Conservation (phyloP, 2,329 filamentous ascomycete genomes). For the Claviceps pazoutovae region DNA sequence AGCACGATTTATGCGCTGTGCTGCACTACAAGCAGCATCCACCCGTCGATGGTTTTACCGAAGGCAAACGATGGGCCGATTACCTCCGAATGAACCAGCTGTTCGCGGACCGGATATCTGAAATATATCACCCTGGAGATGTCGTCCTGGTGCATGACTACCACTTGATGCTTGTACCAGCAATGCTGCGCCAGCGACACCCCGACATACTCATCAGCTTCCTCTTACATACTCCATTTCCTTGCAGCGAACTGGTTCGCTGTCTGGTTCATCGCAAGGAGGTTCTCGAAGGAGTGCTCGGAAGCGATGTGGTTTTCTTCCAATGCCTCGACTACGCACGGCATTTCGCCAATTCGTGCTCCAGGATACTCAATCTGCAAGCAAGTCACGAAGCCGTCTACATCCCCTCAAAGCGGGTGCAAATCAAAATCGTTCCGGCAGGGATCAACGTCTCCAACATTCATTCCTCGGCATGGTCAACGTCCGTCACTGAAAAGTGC, state of each 20-base stretch:
- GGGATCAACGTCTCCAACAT: slow-evolving; percentile 75
- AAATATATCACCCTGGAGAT: slow-evolving; percentile 81
- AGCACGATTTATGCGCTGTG: slow-evolving; percentile 80
- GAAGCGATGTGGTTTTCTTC: slow-evolving; percentile 83
- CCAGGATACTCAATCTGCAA: slow-evolving; percentile 70
- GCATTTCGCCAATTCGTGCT: slow-evolving; percentile 88
- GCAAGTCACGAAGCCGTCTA: slow-evolving; percentile 73
- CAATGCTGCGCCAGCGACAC: slow-evolving; percentile 68
- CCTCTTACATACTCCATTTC: slow-evolving; percentile 86
- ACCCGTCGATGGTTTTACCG: slow-evolving; percentile 66
- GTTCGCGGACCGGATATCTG: slow-evolving; percentile 76
- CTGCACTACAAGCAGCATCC: slow-evolving; percentile 93
- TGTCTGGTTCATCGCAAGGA: slow-evolving; percentile 80
- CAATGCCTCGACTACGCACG: slow-evolving; percentile 89
- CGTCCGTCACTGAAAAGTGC: slow-evolving; percentile 57
- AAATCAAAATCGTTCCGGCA: slow-evolving; percentile 1
- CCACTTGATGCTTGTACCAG: slow-evolving; percentile 77
- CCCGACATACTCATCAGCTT: slow-evolving; percentile 87
- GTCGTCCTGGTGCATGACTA: slow-evolving; percentile 89
- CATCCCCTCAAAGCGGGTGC: slow-evolving; percentile 43
- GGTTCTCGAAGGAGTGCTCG: slow-evolving; percentile 73
- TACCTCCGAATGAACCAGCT: slow-evolving; percentile 84
- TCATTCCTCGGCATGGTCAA: slow-evolving; percentile 57
- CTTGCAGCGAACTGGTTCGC: slow-evolving; percentile 85
- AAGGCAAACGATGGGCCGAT: slow-evolving; percentile 77